Evolutionary conservation across 441 rosid genomes (phyloP), one percentile per base, ranked within the genome.

Genomic region (Syzygium malaccense): DNA sequence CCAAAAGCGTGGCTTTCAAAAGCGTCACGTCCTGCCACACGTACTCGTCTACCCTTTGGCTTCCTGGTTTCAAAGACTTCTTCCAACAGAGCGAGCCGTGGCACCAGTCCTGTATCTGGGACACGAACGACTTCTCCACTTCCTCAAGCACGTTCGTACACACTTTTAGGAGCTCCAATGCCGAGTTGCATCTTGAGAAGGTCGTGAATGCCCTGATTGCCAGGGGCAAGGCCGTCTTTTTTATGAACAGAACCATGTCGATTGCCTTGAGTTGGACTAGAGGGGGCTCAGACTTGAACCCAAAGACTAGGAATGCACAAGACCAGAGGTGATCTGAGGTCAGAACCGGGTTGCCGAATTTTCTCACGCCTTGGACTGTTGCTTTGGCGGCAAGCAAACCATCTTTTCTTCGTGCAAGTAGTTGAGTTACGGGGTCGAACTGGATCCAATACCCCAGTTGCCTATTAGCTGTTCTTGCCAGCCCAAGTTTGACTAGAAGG

Each of bases 1-100:
- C 99, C 64, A 96, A 94, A 55, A 96, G 92, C 23, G 92, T 91
- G 15, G 99, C 98, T 90, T 96, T 97, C 93, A 97, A 87, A 92
- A 96, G 86, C 55, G 99, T 97, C 85, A 95, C 99, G 48, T 97
- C 98, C 88, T 95, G 97, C 99, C 99, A 97, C 91, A 97, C 98
- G 60, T 95, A 95, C 88, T 96, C 99, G 87, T 97, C 97, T 32
- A 97, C 96, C 86, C 92, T 93, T 79, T 92, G 93, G 18, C 89
- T 93, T 37, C 94, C 94, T 66, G 90, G 94, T 17, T 23, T 75
- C 55, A 93, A 80, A 85, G 91, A 93, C 90, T 94, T 96, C 93
- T 92, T 97, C 99, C 99, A 97, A 88, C 98, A 97, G 10, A 97
- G 97, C 0, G 97, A 95, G 11, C 95, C 95, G 14, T 95, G 98